These are phyloP conservation scores for Meripilus lineatus DNA, from an alignment of 1,284 basidiomycete species.

Conservation along the genomic window DNA sequence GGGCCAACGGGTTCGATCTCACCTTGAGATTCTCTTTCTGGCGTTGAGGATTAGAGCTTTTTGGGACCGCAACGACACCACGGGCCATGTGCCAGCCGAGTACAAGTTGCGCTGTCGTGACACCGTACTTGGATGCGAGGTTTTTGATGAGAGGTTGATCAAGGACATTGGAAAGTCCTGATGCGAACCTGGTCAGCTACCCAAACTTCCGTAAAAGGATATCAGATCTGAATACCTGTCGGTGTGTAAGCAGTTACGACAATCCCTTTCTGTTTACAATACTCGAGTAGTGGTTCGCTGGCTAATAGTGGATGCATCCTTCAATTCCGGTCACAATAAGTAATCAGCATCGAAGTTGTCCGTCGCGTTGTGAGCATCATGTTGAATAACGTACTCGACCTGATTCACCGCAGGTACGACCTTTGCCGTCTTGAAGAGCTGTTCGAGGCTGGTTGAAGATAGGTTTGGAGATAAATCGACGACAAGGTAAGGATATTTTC, in stretches of 20 bases:
- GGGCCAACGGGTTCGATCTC: slow-evolving; percentile 9
- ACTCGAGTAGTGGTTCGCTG: slow-evolving; percentile 51
- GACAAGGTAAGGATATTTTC: neutral
- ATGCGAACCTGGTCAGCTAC: neutral
- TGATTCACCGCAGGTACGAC: slow-evolving; percentile 63
- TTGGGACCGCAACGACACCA: slow-evolving; percentile 35
- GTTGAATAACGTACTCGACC: slow-evolving; percentile 38
- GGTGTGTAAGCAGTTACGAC: slow-evolving; percentile 65
- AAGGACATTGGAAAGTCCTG: slow-evolving; percentile 37
- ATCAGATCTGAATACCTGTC: slow-evolving; percentile 35
- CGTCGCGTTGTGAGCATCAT: too few species aligned
- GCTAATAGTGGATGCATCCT: slow-evolving; percentile 50
- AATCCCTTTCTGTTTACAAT: slow-evolving; percentile 56
- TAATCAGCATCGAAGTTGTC: too few species aligned
- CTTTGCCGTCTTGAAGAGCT: slow-evolving; percentile 34
- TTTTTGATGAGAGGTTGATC: slow-evolving; percentile 35
- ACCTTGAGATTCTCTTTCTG: slow-evolving; percentile 43
- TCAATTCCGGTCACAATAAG: too few species aligned
- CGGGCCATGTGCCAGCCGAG: slow-evolving; percentile 42
- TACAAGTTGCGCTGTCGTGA: slow-evolving; percentile 36
- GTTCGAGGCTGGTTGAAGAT: slow-evolving; percentile 41
- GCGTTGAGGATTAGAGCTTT: slow-evolving; percentile 34
- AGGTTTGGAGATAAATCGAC: too few species aligned
- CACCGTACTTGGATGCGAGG: slow-evolving; percentile 39
- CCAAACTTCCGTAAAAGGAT: too few species aligned